Conservation (phyloP, 495 filamentous ascomycete species). For the Neurospora intermedia region DNA sequence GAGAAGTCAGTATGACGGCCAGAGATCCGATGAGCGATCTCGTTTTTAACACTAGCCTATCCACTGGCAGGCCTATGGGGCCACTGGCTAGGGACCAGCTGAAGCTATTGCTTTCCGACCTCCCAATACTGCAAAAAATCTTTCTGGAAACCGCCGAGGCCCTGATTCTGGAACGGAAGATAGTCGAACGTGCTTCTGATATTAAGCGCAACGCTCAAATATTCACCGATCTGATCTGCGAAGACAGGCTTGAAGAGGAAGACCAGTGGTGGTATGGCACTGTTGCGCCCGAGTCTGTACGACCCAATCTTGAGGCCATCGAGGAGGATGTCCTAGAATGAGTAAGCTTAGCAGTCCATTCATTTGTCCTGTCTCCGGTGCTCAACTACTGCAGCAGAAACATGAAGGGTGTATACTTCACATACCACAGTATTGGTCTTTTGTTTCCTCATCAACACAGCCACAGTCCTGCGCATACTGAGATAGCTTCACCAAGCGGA, state of each 20-base stretch:
- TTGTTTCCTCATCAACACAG: neutral
- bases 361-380: neutral
- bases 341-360: neutral
- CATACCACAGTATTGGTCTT: neutral
- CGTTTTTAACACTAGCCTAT: constrained; percentile 41
- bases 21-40: constrained; percentile 15
- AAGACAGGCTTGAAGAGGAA: constrained; percentile 37
- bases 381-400: neutral
- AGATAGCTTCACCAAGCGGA: neutral
- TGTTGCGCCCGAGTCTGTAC: constrained; percentile 29
- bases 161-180: constrained; percentile 41
- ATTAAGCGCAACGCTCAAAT: constrained; percentile 44
- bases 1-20: neutral
- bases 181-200: constrained; percentile 39
- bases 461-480: neutral
- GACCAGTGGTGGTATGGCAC: constrained; percentile 45
- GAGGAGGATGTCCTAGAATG: constrained; percentile 35
- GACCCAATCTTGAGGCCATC: constrained; percentile 36
- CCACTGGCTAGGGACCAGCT: constrained; percentile 35
- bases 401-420: neutral
- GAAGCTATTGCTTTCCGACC: constrained; percentile 36
- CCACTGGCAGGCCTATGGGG: constrained; percentile 45
- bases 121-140: constrained; percentile 38
- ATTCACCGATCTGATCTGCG: constrained; percentile 41
- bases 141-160: constrained; percentile 45